Conservation (phyloP, 192 early-diverging fungal species). For the Entomortierella lignicola region DNA sequence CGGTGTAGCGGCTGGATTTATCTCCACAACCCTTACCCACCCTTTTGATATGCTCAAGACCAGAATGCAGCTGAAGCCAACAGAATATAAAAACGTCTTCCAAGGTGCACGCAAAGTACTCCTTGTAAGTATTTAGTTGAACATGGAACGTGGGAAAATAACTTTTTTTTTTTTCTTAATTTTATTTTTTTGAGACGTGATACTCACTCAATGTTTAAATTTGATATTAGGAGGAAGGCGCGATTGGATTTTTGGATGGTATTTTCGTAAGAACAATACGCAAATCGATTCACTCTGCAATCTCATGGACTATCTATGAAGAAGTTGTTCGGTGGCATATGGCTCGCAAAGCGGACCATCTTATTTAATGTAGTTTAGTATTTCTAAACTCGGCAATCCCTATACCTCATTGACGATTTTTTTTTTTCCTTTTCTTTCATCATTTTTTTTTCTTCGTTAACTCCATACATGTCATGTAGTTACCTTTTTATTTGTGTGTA, state of each 20-base stretch:
- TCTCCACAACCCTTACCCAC: slow-evolving; percentile 86
- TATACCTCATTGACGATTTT: background rate
- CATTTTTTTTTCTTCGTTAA: background rate
- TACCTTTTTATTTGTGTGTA: no score
- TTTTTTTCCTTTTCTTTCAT: no score
- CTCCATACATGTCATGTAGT: no score
- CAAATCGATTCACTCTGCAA: slow-evolving; percentile 86
- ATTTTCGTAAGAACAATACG: slow-evolving; percentile 82
- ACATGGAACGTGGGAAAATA: background rate
- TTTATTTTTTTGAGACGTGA: background rate
- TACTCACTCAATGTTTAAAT: background rate
- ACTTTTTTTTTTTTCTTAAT: background rate
- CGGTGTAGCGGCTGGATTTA: slow-evolving; percentile 72
- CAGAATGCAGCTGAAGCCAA: slow-evolving; percentile 89
- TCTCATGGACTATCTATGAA: slow-evolving; percentile 96
- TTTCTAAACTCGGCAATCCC: background rate
- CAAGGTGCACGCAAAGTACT: slow-evolving; percentile 61
- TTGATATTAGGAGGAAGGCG: slow-evolving; percentile 73
- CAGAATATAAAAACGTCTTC: slow-evolving; percentile 68
- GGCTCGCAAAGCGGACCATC: slow-evolving; percentile 29
- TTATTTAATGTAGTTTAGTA: slow-evolving; percentile 16
- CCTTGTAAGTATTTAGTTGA: slow-evolving; percentile 48
- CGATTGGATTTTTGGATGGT: slow-evolving; percentile 85
- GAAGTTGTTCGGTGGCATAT: slow-evolving; percentile 65
- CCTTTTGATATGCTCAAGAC: slow-evolving; percentile 97